Evolutionary conservation across 2,329 filamentous ascomycete genomes (phyloP), one percentile per base, ranked within the genome.

Genomic region (Alternaria atra): DNA sequence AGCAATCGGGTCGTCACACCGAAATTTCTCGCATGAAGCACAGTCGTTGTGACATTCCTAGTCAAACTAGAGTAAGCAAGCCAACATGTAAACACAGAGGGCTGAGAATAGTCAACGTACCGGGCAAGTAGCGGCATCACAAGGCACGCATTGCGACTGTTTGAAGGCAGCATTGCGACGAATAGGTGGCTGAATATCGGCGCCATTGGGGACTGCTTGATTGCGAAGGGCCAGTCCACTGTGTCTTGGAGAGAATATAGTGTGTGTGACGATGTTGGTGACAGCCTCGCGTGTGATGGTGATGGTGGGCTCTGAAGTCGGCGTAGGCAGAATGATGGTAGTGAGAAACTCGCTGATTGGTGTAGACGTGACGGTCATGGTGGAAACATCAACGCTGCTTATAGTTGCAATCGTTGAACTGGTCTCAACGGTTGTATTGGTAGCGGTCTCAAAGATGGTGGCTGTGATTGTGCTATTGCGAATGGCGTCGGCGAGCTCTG

Each of bases 31-130:
- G 44, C 52, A 60, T 20, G 35, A 34, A 5, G 27, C 10, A 13
- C 52, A 60, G 30, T 60, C 52, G 7, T 4, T 30, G 37, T 55
- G 34, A n/a, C 43, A 59, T 55, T 54, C 42, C 56, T 55, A 20
- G 17, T n/a, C 2, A 10, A 55, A 47, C 9, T 4, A 25, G 6
- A 27, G 23, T 60, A 7, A 60, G 39, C 27, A n/a, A 40, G n/a
- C 35, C 12, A 30, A 6, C 6, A 25, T 32, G 25, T 7, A 10
- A 15, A 13, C 25, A 56, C 20, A 7, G 9, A 7, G 15, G 17
- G 5, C 12, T 23, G 13, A 3, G 9, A 17, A 10, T 17, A 2
- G 20, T 20, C 4, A 42, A 42, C 35, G n/a, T 60, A 60, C 57
- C 30, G 51, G 35, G 25, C 57, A 60, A 32, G 30, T 25, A 13